Evolutionary conservation across 164 flowering plant genomes (phyloP).

Genomic region (Berberis thunbergii): DNA sequence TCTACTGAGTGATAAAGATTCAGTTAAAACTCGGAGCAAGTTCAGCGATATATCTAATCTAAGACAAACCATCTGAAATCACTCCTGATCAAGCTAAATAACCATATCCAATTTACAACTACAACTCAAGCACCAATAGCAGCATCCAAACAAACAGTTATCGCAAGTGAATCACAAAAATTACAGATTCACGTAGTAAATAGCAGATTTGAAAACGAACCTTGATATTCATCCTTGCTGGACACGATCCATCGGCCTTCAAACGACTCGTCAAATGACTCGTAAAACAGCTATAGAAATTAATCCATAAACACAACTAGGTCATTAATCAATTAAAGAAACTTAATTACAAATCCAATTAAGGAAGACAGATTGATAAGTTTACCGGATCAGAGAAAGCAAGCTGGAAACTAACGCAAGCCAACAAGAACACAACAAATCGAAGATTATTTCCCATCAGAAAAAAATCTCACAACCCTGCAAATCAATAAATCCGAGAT

Average conservation of each 20-base stretch:
- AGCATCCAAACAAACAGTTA: background rate
- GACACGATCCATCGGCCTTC: conserved; percentile 76
- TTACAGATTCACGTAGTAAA: background rate
- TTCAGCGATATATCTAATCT: too few relatives aligned
- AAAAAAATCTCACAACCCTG: background rate
- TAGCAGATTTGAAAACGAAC: conserved; percentile 23
- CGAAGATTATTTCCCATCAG: conserved; percentile 16
- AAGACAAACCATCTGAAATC: too few relatives aligned
- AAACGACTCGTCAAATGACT: conserved; percentile 69
- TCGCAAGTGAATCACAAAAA: background rate
- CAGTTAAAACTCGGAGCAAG: too few relatives aligned
- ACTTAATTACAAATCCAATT: background rate
- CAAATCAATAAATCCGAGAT: background rate
- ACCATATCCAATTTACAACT: too few relatives aligned
- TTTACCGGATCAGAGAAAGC: conserved; percentile 23
- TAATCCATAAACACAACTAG: background rate
- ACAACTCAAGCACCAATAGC: background rate
- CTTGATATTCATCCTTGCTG: conserved; percentile 64
- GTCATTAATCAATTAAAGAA: background rate
- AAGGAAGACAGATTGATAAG: background rate
- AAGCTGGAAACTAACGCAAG: conserved; percentile 21
- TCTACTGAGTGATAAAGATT: too few relatives aligned
- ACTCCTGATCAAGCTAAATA: too few relatives aligned
- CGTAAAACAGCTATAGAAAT: conserved; percentile 47
- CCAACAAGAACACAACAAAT: conserved; percentile 13